Conservation (phyloP, 2,329 filamentous ascomycete species). For the Fusarium cyanostomum region DNA sequence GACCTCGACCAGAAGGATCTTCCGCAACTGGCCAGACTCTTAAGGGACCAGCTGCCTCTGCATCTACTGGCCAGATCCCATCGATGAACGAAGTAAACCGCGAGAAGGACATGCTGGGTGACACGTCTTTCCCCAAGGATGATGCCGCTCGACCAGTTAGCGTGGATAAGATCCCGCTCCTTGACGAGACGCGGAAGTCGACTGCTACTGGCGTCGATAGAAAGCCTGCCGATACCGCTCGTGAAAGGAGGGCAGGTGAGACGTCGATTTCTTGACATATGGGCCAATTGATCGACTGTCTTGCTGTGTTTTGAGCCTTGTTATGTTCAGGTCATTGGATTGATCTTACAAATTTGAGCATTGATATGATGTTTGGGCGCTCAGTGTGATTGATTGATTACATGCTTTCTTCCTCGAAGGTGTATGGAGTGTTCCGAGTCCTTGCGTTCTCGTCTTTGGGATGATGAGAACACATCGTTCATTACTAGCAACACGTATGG, state of each 20-base stretch:
- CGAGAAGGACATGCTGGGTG: constrained; percentile 29
- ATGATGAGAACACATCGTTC: background rate
- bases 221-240: constrained; percentile 56
- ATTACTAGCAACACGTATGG: background rate
- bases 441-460: background rate
- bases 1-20: constrained; percentile 42
- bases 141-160: constrained; percentile 40
- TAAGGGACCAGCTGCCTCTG: constrained; percentile 25
- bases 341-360: constrained; percentile 1
- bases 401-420: background rate
- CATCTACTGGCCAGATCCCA: constrained; percentile 23
- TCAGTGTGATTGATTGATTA: background rate
- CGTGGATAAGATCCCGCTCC: constrained; percentile 66
- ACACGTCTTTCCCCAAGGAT: constrained; percentile 26
- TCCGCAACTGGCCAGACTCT: constrained; percentile 17
- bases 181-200: constrained; percentile 56
- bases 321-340: background rate
- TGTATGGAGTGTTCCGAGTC: constrained; percentile 2
- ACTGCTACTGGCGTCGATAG: constrained; percentile 56
- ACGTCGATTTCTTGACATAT: background rate
- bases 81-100: constrained; percentile 29
- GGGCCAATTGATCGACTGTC: background rate
- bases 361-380: background rate
- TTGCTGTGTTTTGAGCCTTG: background rate
- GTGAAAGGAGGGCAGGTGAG: constrained; percentile 56